Evolutionary conservation across 139 green algal genomes (phyloP), one percentile per base, ranked within the genome.

Genomic region (Chlorella sorokiniana): DNA sequence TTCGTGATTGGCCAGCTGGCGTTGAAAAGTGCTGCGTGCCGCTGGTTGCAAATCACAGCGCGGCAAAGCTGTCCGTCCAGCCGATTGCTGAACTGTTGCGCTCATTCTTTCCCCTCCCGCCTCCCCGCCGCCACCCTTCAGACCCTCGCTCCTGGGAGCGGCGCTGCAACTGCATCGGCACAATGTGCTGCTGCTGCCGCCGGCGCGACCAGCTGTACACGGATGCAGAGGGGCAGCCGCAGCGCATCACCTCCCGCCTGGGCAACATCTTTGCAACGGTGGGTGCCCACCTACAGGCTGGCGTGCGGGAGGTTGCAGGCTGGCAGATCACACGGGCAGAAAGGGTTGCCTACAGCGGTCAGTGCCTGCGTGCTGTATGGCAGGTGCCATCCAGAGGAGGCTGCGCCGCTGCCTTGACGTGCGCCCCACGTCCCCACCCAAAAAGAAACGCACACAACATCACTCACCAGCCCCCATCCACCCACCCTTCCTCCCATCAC

Each of bases 171-270:
- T 86, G 69, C 69, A 29, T 87, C 5, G 80, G 41, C 37, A 16
- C 33, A n/a, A 22, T 90, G 56, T 90, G 87, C 70, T 90, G 84
- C 84, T 64, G 72, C 56, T 81, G 68, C 51, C 37, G 25, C 29
- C 38, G 71, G n/a, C 38, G 67, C 33, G 16, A 25, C 8, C n/a
- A 61, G 41, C 51, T 77, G 67, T 70, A 76, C 44, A 74, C 40
- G 1, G 41, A 77, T 62, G 40, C 29, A 41, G 37, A 68, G 33
- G 68, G 56, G 4, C 40, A 64, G 40, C 35, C 62, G 14, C 56
- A 79, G 74, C 51, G 65, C 10, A 70, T 83, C 9, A 75, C 62
- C 31, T 37, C 71, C 5, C 76, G 84, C 18, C 69, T 90, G 45
- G 87, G 80, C 22, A 45, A 67, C 64, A 59, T 90, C 14, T 87